phyloP scores from a whole-genome alignment of 129 eudicot genomes.

The Rutidosis leptorrhynchoides region DNA sequence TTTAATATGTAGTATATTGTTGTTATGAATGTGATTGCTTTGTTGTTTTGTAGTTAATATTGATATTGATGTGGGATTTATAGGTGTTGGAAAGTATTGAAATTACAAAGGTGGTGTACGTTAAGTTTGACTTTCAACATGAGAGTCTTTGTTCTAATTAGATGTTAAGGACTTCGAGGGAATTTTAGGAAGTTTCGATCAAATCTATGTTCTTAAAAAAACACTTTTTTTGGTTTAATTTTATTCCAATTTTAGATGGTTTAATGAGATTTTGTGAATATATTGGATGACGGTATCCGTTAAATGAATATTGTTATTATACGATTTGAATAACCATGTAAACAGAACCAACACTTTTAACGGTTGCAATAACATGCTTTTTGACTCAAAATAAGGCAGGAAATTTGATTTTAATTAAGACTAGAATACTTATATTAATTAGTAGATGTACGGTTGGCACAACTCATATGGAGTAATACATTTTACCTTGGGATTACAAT shows the following conservation, averaged over 20 bases:
- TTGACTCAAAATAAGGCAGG: constrained; percentile 3
- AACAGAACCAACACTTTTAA: constrained; percentile 10
- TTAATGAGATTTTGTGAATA: neutral
- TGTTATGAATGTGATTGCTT: neutral
- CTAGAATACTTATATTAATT: too few species aligned
- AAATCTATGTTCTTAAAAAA: constrained; percentile 22
- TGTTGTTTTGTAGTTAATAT: neutral
- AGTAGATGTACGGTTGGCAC: neutral
- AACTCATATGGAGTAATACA: neutral
- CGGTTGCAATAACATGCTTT: neutral
- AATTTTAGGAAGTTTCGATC: constrained; percentile 27
- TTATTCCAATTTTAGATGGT: constrained; percentile 20
- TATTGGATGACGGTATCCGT: neutral
- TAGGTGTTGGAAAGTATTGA: constrained; percentile 19
- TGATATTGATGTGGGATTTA: constrained; percentile 11
- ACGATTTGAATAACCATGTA: constrained; percentile 15
- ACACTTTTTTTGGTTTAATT: constrained; percentile 17
- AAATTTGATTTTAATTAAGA: too few species aligned
- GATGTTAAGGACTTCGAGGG: neutral
- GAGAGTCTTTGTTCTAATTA: constrained; percentile 9
- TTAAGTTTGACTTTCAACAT: constrained; percentile 9
- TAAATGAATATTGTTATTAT: neutral
- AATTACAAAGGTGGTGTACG: constrained; percentile 17
- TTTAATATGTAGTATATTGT: neutral
- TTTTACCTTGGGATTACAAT: too few species aligned